Evolutionary conservation across 2,329 filamentous ascomycete species (phyloP).

Genomic region (Emericellopsis cladophorae): DNA sequence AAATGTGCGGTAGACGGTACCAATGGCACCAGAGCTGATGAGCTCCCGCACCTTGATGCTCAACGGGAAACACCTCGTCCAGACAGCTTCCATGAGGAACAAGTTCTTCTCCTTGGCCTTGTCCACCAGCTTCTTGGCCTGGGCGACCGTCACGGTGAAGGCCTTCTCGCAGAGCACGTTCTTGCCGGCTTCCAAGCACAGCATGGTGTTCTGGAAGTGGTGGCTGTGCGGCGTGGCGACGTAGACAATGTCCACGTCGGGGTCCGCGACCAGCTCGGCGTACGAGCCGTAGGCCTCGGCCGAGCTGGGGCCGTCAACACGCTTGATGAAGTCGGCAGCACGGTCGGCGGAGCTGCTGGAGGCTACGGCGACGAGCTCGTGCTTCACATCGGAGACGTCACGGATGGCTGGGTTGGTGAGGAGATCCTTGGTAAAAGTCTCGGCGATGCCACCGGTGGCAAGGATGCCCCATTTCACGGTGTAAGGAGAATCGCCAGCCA

Average conservation of each 20-base stretch:
- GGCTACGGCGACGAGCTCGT: slow-evolving; percentile 67
- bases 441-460: slow-evolving; percentile 46
- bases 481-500: slow-evolving; percentile 27
- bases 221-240: slow-evolving; percentile 85
- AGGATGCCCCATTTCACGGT: slow-evolving; percentile 47
- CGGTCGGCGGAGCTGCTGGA: slow-evolving; percentile 62
- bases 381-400: slow-evolving; percentile 57
- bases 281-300: slow-evolving; percentile 72
- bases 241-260: slow-evolving; percentile 75
- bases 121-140: slow-evolving; percentile 59
- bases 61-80: slow-evolving; percentile 81
- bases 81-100: slow-evolving; percentile 79
- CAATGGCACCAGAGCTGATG: slow-evolving; percentile 39
- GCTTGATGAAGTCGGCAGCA: slow-evolving; percentile 60
- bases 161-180: slow-evolving; percentile 86
- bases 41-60: slow-evolving; percentile 64
- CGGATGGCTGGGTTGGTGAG: slow-evolving; percentile 60
- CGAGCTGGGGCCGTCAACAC: slow-evolving; percentile 53
- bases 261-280: slow-evolving; percentile 65
- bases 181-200: slow-evolving; percentile 75
- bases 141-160: slow-evolving; percentile 71
- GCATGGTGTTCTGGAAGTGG: slow-evolving; percentile 82
- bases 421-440: slow-evolving; percentile 64
- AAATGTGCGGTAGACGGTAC: slow-evolving; percentile 46
- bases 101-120: slow-evolving; percentile 60